Conservation (phyloP, 2,329 filamentous ascomycete species). For the Ophiocordyceps camponoti-leonardi region DNA sequence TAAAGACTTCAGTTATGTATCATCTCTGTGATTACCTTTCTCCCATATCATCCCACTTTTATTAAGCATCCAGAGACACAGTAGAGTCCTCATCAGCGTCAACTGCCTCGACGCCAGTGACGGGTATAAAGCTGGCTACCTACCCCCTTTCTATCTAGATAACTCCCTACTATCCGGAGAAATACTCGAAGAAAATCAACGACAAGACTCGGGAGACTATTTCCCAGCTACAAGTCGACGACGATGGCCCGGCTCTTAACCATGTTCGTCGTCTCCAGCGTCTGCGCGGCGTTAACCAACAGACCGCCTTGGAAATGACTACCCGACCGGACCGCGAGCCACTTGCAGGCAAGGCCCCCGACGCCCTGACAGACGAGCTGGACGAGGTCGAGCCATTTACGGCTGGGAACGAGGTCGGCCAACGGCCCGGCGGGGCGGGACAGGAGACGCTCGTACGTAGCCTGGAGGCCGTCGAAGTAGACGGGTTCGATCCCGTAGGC, state of each 20-base stretch:
- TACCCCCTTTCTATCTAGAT: too few species aligned
- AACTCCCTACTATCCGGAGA: too few species aligned
- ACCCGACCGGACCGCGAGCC: conserved; percentile 35
- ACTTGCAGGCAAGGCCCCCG: conserved; percentile 34
- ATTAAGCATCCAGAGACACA: too few species aligned
- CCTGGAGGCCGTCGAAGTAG: conserved; percentile 60
- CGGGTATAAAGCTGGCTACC: too few species aligned
- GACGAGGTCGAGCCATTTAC: conserved; percentile 27
- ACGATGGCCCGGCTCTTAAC: conserved; percentile 22
- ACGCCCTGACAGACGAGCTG: conserved; percentile 26
- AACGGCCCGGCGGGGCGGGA: conserved; percentile 23
- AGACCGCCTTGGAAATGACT: conserved; percentile 27
- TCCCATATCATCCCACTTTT: too few species aligned
- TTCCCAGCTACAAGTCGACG: conserved; percentile 14
- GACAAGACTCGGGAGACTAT: too few species aligned
- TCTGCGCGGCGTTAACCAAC: conserved; percentile 40
- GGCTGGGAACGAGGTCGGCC: conserved; percentile 27
- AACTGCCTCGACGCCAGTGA: too few species aligned
- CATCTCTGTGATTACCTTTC: too few species aligned
- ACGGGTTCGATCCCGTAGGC: conserved; percentile 52
- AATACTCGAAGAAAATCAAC: too few species aligned
- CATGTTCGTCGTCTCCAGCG: conserved; percentile 33
- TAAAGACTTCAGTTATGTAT: too few species aligned
- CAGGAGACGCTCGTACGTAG: conserved; percentile 50
- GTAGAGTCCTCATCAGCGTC: too few species aligned